These are phyloP conservation scores for Candida pseudoviswanathii DNA, from an alignment of 1,139 yeast species.

Conservation along the genomic window DNA sequence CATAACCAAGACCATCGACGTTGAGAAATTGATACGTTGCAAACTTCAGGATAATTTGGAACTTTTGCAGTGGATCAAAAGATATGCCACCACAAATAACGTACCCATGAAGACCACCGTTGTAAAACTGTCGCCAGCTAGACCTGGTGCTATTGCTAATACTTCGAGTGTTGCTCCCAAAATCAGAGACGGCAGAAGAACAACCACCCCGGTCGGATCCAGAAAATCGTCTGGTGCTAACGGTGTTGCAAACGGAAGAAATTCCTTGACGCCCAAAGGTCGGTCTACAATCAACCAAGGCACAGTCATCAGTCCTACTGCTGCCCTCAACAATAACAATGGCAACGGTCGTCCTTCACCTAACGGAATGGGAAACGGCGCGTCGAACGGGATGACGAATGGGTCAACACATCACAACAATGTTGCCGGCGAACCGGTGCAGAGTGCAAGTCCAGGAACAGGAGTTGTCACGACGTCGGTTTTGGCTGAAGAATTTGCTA, in stretches of 20 bases:
- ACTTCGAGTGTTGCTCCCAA: conserved; percentile 1
- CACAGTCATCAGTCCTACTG: neutral
- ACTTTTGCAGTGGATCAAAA: conserved; percentile 88
- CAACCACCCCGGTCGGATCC: conserved; percentile 10
- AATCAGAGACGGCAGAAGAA: conserved; percentile 9
- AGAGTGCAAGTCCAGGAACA: conserved; percentile 7
- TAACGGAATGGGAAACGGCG: conserved; percentile 4
- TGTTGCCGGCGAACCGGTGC: neutral
- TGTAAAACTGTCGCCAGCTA: conserved; percentile 5
- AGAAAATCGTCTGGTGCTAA: conserved; percentile 5
- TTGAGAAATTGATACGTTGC: conserved; percentile 81
- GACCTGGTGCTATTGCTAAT: conserved; percentile 1
- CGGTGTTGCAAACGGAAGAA: conserved; percentile 4
- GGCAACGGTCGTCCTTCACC: conserved; percentile 2
- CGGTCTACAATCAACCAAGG: neutral
- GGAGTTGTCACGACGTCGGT: conserved; percentile 22
- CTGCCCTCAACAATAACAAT: neutral
- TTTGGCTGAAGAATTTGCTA: conserved; percentile 12
- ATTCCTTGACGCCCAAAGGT: neutral
- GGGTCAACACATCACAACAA: neutral
- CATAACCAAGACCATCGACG: conserved; percentile 76
- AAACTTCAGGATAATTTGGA: conserved; percentile 92
- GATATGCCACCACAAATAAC: conserved; percentile 59
- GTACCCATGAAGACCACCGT: conserved; percentile 6
- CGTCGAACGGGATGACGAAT: neutral